Percentiles rank a stretch among this genome's conserved stretches.
phyloP scores from a whole-genome alignment of 768 basidiomycete species.

The Suillus paluster region DNA sequence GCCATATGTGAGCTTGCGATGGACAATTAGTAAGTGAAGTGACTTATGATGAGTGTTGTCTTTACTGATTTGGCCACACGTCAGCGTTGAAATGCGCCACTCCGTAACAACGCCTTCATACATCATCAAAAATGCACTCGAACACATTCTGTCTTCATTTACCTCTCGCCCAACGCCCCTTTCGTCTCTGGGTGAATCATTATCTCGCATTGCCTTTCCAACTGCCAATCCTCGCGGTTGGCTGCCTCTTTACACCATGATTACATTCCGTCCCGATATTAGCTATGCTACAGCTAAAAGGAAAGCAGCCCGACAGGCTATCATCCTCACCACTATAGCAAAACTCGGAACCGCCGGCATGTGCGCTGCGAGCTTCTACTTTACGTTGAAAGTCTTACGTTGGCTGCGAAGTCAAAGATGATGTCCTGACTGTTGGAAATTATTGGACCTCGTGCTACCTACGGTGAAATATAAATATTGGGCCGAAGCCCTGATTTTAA shows the following conservation, averaged over 20 bases:
- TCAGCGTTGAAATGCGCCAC: conserved; percentile 93
- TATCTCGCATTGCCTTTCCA: conserved; percentile 62
- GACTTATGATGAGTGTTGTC: conserved; percentile 20
- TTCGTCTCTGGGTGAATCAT: conserved; percentile 47
- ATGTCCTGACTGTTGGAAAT: conserved; percentile 27
- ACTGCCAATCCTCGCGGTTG: conserved; percentile 70
- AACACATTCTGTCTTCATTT: conserved; percentile 72
- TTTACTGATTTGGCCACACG: conserved; percentile 25
- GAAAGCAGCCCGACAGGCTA: conserved; percentile 72
- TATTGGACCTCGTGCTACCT: conserved; percentile 37
- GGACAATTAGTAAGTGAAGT: conserved; percentile 88
- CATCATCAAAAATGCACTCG: conserved; percentile 77
- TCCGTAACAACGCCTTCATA: conserved; percentile 83
- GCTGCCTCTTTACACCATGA: conserved; percentile 96
- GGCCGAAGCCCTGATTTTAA: conserved; percentile 23
- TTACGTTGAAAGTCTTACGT: conserved; percentile 19
- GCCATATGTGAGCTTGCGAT: conserved; percentile 93
- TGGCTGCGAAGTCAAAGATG: conserved; percentile 27
- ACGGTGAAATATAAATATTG: conserved; percentile 27
- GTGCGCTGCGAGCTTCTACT: conserved; percentile 48
- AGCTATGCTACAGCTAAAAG: conserved; percentile 82
- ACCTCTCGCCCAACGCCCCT: conserved; percentile 55
- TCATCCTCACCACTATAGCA: conserved; percentile 55
- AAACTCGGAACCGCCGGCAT: conserved; percentile 52
- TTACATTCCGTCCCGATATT: conserved; percentile 96